Evolutionary conservation across 345 rosid species (phyloP).

Genomic region (Citrus inodora): DNA sequence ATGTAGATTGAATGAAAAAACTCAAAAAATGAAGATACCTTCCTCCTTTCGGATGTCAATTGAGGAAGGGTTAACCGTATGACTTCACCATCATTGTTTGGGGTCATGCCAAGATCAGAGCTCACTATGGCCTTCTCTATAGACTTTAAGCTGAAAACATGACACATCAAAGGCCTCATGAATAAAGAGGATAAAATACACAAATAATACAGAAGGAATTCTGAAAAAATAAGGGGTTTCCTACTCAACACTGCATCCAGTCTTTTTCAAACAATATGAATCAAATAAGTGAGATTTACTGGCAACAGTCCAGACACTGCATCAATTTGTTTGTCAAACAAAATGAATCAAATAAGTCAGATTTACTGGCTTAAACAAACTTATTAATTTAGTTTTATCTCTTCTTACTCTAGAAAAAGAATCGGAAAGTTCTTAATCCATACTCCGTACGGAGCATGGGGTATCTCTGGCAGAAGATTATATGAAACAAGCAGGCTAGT

Average conservation of each 20-base stretch:
- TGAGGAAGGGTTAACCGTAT: slow-evolving; percentile 85
- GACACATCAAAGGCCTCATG: slow-evolving; percentile 2
- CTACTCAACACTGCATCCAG: neutral
- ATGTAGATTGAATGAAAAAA: neutral
- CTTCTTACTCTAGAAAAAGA: neutral
- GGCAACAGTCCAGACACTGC: too few relatives aligned
- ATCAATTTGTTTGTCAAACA: too few relatives aligned
- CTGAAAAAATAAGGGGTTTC: neutral
- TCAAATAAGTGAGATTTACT: neutral
- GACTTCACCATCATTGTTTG: slow-evolving; percentile 90
- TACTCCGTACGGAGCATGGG: neutral
- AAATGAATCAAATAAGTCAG: neutral
- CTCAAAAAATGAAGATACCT: slow-evolving; percentile 47
- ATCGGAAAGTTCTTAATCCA: neutral
- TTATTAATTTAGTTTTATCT: neutral
- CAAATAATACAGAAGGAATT: neutral
- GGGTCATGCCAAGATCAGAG: slow-evolving; percentile 88
- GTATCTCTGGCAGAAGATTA: neutral
- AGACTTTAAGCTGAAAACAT: slow-evolving; percentile 60
- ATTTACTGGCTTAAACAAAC: neutral
- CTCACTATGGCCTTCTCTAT: slow-evolving; percentile 91
- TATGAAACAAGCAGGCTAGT: neutral
- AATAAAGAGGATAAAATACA: neutral
- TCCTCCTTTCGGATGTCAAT: slow-evolving; percentile 84
- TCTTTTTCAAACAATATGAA: neutral